Evolutionary conservation across 2,329 filamentous ascomycete genomes (phyloP), one percentile per base, ranked within the genome.

Genomic region (Penicillium sp.): DNA sequence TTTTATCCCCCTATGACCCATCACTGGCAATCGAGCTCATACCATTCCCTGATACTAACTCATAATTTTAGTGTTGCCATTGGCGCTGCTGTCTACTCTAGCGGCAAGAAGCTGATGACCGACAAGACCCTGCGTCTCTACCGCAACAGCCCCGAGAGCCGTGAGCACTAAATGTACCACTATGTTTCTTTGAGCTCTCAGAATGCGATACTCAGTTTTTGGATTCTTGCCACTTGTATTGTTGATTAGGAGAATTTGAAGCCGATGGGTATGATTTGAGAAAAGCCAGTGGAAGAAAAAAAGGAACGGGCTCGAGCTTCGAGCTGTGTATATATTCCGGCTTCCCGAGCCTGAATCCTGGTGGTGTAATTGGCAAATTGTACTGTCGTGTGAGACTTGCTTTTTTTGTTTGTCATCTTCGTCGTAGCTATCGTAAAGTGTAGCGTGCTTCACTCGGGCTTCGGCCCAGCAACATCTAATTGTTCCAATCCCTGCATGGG

Each of bases 401-500:
- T 66, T 64, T 53, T 61, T 60, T 59, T 8, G 53, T 46, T 35
- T 46, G 59, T 65, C 61, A 59, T 66, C 45, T 57, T 61, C 44
- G 50, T 60, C 56, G 50, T 61, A 59, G 60, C 59, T 43, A 59
- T 68, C 61, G 65, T 63, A 56, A 56, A 24, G 29, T 38, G 50
- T 61, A 46, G 46, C 49, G 51, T 48, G 44, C 38, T 61, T 84
- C 73, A 94, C 69, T 85, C 86, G 53, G 84, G 88, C 74, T 90
- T 92, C 13, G 94, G 94, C 9, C 95, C 95, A 53, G 93, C 95
- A 66, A 97, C 90, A 75, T 97, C 95, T 53, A 97, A 79, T 16
- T 89, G 90, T 73, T 97, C 92, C 7, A 99, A 78, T 34, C 92
- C 93, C 76, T 97, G 91, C 94, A 99, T 99, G 4, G 93, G 91